These are phyloP conservation scores for Ricinus communis DNA, from an alignment of 345 rosid species.

Conservation along the genomic window DNA sequence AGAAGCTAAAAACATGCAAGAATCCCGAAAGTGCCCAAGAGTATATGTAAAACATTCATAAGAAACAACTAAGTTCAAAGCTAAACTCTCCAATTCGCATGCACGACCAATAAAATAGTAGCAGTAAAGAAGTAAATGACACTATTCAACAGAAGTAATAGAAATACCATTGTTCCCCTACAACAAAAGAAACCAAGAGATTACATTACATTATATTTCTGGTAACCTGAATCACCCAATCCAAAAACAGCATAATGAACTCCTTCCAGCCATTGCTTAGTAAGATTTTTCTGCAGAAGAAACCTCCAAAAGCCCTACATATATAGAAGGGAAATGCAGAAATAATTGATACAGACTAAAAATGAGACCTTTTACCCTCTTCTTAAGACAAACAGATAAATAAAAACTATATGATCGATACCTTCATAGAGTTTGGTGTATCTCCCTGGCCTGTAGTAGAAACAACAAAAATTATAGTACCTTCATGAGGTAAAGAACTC, in stretches of 20 bases:
- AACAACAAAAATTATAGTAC: constrained; percentile 67
- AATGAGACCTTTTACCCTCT: background rate
- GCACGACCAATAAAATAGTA: background rate
- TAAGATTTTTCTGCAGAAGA: constrained; percentile 65
- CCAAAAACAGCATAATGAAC: constrained; percentile 83
- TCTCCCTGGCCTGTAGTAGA: constrained; percentile 99
- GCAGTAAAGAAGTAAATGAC: background rate
- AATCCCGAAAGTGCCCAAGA: background rate
- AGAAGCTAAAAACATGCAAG: background rate
- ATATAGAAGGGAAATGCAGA: constrained; percentile 13
- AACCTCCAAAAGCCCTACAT: constrained; percentile 82
- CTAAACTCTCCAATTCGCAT: background rate
- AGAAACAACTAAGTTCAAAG: background rate
- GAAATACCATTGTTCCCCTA: background rate
- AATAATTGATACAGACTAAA: background rate
- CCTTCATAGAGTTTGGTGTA: constrained; percentile 88
- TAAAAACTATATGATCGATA: constrained; percentile 12
- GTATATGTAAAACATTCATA: background rate
- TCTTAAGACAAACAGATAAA: constrained; percentile 11
- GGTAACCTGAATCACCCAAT: constrained; percentile 90
- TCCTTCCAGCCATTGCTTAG: constrained; percentile 62
- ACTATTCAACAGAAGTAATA: background rate
- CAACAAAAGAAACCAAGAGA: constrained; percentile 7
- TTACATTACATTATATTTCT: constrained; percentile 70
- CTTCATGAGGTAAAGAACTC: constrained; percentile 58